These are phyloP conservation scores for Microcera coccophila DNA, from an alignment of 2,329 filamentous ascomycete species.

Conservation along the genomic window DNA sequence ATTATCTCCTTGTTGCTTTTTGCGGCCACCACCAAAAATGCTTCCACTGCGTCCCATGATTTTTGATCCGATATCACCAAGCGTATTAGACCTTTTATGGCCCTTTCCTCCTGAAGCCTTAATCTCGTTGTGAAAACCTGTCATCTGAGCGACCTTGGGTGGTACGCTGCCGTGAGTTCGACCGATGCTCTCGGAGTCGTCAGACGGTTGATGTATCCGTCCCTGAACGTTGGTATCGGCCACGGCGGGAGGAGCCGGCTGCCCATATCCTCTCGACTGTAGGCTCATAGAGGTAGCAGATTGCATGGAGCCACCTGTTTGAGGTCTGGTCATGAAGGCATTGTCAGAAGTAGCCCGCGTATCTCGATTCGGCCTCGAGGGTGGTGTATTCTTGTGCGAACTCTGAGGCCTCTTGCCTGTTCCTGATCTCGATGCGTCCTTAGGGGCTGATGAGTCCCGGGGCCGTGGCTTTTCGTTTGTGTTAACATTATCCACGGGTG, in stretches of 20 bases:
- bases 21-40: conserved; percentile 63
- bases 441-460: conserved; percentile 50
- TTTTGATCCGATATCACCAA: conserved; percentile 77
- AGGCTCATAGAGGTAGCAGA: conserved; percentile 64
- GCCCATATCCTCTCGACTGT: conserved; percentile 70
- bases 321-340: conserved; percentile 58
- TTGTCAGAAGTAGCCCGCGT: conserved; percentile 39
- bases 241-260: conserved; percentile 81
- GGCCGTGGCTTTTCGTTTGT: conserved; percentile 56
- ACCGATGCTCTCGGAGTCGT: conserved; percentile 65
- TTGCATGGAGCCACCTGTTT: conserved; percentile 77
- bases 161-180: conserved; percentile 58
- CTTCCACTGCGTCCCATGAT: conserved; percentile 81
- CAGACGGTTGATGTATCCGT: conserved; percentile 75
- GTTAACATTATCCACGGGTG: conserved; percentile 37
- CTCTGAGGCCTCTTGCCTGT: conserved; percentile 44
- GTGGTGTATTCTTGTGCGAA: conserved; percentile 38
- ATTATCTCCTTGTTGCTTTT: conserved; percentile 56
- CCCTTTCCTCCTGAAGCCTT: conserved; percentile 47
- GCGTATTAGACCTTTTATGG: conserved; percentile 70
- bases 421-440: conserved; percentile 38
- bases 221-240: conserved; percentile 87
- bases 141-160: conserved; percentile 55
- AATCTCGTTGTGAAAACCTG: conserved; percentile 53
- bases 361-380: conserved; percentile 28